Evolutionary conservation across 768 basidiomycete species (phyloP).

Genomic region (Lactifluus hygrophoroides): DNA sequence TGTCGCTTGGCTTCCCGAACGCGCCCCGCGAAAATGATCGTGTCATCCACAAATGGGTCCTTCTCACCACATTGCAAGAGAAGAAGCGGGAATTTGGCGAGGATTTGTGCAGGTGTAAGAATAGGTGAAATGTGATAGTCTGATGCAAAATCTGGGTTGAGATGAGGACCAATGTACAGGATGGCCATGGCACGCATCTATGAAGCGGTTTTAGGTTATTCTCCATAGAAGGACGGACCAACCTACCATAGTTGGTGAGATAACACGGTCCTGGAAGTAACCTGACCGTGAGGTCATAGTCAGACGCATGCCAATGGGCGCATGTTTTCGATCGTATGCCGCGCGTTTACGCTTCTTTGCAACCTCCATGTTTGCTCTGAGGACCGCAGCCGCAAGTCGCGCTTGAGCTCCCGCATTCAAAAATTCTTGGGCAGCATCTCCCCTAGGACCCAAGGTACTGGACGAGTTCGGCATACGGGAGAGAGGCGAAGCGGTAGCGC

Average conservation of each 20-base stretch:
- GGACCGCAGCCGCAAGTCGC: conserved; percentile 14
- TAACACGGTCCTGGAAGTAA: conserved; percentile 88
- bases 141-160: conserved; percentile 87
- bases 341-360: conserved; percentile 16
- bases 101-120: conserved; percentile 69
- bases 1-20: conserved; percentile 91
- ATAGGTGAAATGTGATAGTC: conserved; percentile 97
- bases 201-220: not conserved
- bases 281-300: conserved; percentile 95
- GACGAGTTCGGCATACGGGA: not conserved
- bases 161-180: conserved; percentile 88
- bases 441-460: not conserved
- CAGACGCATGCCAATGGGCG: conserved; percentile 73
- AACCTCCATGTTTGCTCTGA: conserved; percentile 16
- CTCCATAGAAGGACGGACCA: conserved; percentile 1
- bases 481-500: not conserved
- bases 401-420: conserved; percentile 11
- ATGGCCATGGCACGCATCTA: conserved; percentile 99
- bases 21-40: conserved; percentile 90
- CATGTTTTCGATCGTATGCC: conserved; percentile 23
- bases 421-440: not conserved
- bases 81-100: conserved; percentile 90
- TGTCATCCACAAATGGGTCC: conserved; percentile 92
- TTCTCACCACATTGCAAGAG: conserved; percentile 95
- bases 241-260: conserved; percentile 93